Evolutionary conservation across 2,329 filamentous ascomycete species (phyloP), one percentile per base, ranked within the genome.

Genomic region (Calonectria honghensis): DNA sequence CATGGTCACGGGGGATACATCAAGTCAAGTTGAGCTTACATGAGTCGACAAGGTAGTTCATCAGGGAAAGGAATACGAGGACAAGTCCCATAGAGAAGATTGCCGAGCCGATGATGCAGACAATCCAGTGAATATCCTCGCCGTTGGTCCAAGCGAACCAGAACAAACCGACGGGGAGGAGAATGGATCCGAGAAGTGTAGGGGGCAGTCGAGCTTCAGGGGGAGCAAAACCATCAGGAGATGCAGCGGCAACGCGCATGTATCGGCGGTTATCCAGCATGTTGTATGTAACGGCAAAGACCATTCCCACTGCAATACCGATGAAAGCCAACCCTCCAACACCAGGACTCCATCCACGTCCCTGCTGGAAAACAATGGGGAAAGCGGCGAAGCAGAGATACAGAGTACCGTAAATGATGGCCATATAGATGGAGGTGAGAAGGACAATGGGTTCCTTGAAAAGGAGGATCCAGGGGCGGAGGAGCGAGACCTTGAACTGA

Each of bases 21-120:
- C 7, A 9, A 41, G 31, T 24, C 61, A 20, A 32, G 20, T 11
- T 35, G n/a, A 57, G 79, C 83, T 82, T 74, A 84, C 84, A 92
- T 7, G 91, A 86, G 80, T 94, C 93, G 75, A 94, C 90, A 16
- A 94, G 88, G 83, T 94, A 94, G 84, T 91, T 93, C 81, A 92
- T 88, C 59, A 92, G 84, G 6, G 88, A 87, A n/a, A 94, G 84
- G 86, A 94, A 95, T 45, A 94, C 91, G 37, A 93, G 83, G 2
- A 94, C 91, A 61, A 90, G 82, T 6, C 89, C 92, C 79, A 87
- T 81, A 70, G 93, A 91, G 75, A 93, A 88, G 72, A 89, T 83
- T 9, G 84, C 80, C 2, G 87, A 85, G 31, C 83, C 86, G 7
- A 85, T 79, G 41, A 87, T 85, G 52, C 85, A 84, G 79, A 93